Evolutionary conservation across 345 rosid species (phyloP).

Genomic region (Cardamine occulta): DNA sequence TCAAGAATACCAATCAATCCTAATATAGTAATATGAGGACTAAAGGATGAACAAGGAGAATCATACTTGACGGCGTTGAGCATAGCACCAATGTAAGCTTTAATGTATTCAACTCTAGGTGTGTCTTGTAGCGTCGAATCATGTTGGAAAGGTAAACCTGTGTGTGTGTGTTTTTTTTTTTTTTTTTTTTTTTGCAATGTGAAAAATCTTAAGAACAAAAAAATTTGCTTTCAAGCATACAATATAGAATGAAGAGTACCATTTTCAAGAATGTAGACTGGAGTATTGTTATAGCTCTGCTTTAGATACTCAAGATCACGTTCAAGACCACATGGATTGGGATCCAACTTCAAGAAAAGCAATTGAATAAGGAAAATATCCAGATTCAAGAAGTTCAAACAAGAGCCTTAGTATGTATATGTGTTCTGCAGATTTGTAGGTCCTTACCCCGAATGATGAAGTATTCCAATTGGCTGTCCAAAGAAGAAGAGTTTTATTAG

Average conservation of each 20-base stretch:
- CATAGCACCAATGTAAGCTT: constrained; percentile 46
- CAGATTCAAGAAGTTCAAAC: background rate
- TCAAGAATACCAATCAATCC: background rate
- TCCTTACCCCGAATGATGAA: constrained; percentile 30
- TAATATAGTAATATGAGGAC: background rate
- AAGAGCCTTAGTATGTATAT: background rate
- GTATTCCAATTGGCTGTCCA: constrained; percentile 42
- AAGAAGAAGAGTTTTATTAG: constrained; percentile 16
- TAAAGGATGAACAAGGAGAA: background rate
- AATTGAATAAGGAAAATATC: background rate
- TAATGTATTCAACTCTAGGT: constrained; percentile 44
- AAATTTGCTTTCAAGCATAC: background rate
- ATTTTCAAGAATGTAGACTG: constrained; percentile 56
- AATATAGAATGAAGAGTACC: constrained; percentile 42
- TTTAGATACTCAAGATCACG: constrained; percentile 48
- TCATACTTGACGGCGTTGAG: constrained; percentile 52
- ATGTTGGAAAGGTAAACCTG: constrained; percentile 41
- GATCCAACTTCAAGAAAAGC: constrained; percentile 38
- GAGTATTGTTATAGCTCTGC: constrained; percentile 50
- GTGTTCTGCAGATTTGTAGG: background rate
- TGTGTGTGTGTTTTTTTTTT: background rate
- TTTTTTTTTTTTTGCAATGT: background rate
- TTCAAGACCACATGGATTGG: constrained; percentile 47
- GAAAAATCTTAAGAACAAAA: constrained; percentile 8
- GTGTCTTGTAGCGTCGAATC: constrained; percentile 48